These are phyloP conservation scores for Xylariaceae sp. DNA, from an alignment of 2,329 filamentous ascomycete genomes.

Conservation along the genomic window DNA sequence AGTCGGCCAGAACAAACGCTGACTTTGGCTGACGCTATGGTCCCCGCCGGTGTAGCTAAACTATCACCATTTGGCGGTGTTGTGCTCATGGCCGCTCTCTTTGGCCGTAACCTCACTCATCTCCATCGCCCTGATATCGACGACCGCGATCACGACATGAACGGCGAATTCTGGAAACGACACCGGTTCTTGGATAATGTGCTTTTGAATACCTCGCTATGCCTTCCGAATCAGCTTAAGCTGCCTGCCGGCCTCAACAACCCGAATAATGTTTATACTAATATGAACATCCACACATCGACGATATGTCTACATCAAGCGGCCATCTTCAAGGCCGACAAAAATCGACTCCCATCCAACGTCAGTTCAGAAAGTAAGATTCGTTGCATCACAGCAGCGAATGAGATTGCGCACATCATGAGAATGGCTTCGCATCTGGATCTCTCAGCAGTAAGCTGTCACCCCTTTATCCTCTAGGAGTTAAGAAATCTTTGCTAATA, in stretches of 20 bases:
- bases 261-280: slow-evolving; percentile 84
- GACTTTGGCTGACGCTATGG: slow-evolving; percentile 64
- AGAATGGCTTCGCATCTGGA: slow-evolving; percentile 89
- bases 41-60: slow-evolving; percentile 63
- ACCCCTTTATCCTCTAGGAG: not conserved
- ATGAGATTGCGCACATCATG: slow-evolving; percentile 93
- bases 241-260: slow-evolving; percentile 70
- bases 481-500: not conserved
- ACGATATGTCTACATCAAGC: slow-evolving; percentile 98
- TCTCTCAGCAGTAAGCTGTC: slow-evolving; percentile 63
- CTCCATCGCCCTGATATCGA: slow-evolving; percentile 79
- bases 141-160: slow-evolving; percentile 79
- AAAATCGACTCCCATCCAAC: slow-evolving; percentile 69
- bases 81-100: slow-evolving; percentile 79
- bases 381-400: slow-evolving; percentile 86
- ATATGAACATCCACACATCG: slow-evolving; percentile 95
- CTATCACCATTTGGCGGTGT: slow-evolving; percentile 76
- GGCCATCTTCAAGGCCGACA: slow-evolving; percentile 95
- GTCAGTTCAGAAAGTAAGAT: slow-evolving; percentile 87
- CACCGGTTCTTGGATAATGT: slow-evolving; percentile 87
- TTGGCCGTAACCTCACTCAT: slow-evolving; percentile 86
- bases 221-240: slow-evolving; percentile 73
- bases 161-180: slow-evolving; percentile 92
- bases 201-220: slow-evolving; percentile 78
- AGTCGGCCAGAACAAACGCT: slow-evolving; percentile 68